phyloP scores from a whole-genome alignment of 148 eudicot genomes.

The Amaranthus hypochondriacus region DNA sequence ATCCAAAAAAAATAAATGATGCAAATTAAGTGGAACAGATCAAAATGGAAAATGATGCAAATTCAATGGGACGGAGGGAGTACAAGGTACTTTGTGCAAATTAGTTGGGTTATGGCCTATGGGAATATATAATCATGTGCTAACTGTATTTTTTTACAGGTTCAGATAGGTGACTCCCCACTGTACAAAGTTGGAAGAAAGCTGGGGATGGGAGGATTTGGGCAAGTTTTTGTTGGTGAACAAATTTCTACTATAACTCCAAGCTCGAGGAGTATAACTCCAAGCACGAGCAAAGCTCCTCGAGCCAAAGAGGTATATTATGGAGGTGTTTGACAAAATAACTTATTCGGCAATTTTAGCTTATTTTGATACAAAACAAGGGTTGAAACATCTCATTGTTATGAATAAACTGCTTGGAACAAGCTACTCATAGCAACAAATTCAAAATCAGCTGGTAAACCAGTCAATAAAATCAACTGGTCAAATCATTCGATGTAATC shows the following conservation, averaged over 20 bases:
- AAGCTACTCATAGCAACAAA: no score
- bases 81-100: no score
- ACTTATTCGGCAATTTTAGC: no score
- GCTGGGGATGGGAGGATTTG: constrained; percentile 89
- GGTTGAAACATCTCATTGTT: no score
- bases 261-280: constrained; percentile 42
- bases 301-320: constrained; percentile 72
- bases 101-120: not conserved
- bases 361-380: no score
- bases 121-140: not conserved
- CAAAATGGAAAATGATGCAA: no score
- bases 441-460: no score
- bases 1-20: not conserved
- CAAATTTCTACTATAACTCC: constrained; percentile 39
- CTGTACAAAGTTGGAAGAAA: constrained; percentile 54
- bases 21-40: constrained; percentile 25
- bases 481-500: no score
- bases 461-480: no score
- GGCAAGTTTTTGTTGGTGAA: constrained; percentile 93
- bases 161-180: constrained; percentile 77
- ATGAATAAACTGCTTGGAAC: no score
- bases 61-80: constrained; percentile 22
- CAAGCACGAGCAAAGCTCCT: constrained; percentile 48
- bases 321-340: not conserved
- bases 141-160: constrained; percentile 36